These are phyloP conservation scores for Trichoderma sp. DNA, from an alignment of 2,329 filamentous ascomycete genomes.

Conservation along the genomic window DNA sequence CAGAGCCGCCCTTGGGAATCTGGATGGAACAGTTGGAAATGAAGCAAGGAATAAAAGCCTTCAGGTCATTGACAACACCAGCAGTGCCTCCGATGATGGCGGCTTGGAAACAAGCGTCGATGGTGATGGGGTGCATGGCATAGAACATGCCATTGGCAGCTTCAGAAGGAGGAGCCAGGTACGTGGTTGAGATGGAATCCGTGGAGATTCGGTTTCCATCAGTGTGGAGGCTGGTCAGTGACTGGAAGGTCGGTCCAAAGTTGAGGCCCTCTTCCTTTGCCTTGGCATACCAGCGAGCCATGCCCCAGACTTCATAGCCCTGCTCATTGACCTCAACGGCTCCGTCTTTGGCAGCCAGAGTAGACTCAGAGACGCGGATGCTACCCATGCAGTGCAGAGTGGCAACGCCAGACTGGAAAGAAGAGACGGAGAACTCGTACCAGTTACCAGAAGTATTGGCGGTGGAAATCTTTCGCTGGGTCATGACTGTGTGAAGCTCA, in stretches of 20 bases:
- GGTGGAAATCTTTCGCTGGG: constrained; percentile 16
- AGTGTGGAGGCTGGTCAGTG: constrained; percentile 4
- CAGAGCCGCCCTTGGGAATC: constrained; percentile 4
- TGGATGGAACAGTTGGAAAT: constrained; percentile 2
- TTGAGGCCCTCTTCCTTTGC: constrained; percentile 20
- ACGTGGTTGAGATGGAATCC: constrained; percentile 12
- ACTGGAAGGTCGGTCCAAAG: constrained; percentile 16
- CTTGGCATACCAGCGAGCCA: constrained; percentile 17
- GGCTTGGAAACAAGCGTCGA: constrained; percentile 18
- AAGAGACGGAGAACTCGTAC: constrained; percentile 20
- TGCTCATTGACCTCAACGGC: background rate
- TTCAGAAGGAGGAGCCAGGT: background rate
- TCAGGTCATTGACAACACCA: background rate
- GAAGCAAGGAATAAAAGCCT: constrained; percentile 9
- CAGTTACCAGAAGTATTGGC: constrained; percentile 3
- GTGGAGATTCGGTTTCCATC: constrained; percentile 8
- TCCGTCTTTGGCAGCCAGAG: background rate
- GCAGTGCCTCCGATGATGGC: constrained; percentile 20
- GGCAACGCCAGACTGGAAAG: background rate
- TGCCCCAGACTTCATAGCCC: constrained; percentile 14
- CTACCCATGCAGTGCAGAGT: constrained; percentile 22
- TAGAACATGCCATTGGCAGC: constrained; percentile 10
- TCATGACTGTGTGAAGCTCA: constrained; percentile 13
- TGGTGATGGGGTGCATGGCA: constrained; percentile 15
- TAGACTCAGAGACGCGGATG: background rate